phyloP scores from a whole-genome alignment of 2,329 filamentous ascomycete species.

The Pseudomassariella vexata region DNA sequence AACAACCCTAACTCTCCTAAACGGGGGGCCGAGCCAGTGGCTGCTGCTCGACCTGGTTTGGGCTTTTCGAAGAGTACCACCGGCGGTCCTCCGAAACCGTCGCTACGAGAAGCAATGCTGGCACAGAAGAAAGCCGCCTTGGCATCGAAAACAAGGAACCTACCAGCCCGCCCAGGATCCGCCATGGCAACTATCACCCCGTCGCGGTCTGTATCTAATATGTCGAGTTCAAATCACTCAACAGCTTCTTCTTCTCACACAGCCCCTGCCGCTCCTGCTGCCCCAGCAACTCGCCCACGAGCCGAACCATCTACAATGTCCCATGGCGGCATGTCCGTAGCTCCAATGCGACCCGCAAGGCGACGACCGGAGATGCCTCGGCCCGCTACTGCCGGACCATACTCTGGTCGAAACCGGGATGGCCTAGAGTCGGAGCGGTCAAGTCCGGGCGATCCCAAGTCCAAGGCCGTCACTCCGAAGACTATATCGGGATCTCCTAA shows the following conservation, averaged over 20 bases:
- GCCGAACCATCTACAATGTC: constrained; percentile 37
- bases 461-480: constrained; percentile 44
- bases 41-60: constrained; percentile 46
- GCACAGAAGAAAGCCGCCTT: constrained; percentile 67
- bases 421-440: constrained; percentile 31
- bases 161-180: constrained; percentile 54
- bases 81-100: constrained; percentile 48
- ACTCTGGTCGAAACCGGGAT: constrained; percentile 54
- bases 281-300: constrained; percentile 32
- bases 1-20: constrained; percentile 70
- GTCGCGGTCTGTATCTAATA: constrained; percentile 33
- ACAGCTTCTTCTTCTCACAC: constrained; percentile 25
- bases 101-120: constrained; percentile 76
- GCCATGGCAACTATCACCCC: constrained; percentile 59
- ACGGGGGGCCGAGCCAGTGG: constrained; percentile 38
- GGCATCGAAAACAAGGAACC: constrained; percentile 41
- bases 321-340: constrained; percentile 55
- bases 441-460: constrained; percentile 40
- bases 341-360: constrained; percentile 56
- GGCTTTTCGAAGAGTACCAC: constrained; percentile 60
- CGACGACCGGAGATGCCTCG: constrained; percentile 53
- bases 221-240: constrained; percentile 29
- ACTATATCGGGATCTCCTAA: constrained; percentile 48
- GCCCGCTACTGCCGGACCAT: constrained; percentile 60
- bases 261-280: constrained; percentile 27